phyloP scores from a whole-genome alignment of 2,329 filamentous ascomycete species.

The Huntiella bhutanensis region DNA sequence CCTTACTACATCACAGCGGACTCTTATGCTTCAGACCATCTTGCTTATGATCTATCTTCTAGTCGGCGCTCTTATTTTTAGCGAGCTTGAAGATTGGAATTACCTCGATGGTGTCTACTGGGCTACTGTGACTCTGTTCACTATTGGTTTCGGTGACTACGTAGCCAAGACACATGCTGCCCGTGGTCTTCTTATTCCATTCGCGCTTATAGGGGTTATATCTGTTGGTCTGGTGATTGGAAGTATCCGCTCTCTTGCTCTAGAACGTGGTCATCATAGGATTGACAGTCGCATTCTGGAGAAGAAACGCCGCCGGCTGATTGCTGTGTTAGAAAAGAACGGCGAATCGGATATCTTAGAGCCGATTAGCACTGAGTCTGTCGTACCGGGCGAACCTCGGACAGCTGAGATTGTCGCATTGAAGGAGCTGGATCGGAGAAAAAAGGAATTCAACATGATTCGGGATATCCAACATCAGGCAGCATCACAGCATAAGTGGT shows the following conservation, averaged over 20 bases:
- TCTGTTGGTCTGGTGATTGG: slow-evolving; percentile 69
- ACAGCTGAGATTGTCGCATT: not conserved
- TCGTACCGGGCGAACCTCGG: no score
- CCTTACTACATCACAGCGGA: slow-evolving; percentile 64
- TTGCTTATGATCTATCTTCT: slow-evolving; percentile 66
- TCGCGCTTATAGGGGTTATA: slow-evolving; percentile 64
- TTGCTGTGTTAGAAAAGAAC: slow-evolving; percentile 26
- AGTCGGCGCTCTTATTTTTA: slow-evolving; percentile 58
- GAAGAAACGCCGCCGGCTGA: slow-evolving; percentile 31
- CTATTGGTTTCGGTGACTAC: slow-evolving; percentile 43
- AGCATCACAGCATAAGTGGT: slow-evolving; percentile 50
- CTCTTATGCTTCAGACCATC: slow-evolving; percentile 79
- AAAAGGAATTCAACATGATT: slow-evolving; percentile 62
- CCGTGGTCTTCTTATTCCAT: slow-evolving; percentile 61
- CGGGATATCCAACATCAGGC: slow-evolving; percentile 54
- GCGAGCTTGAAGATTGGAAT: slow-evolving; percentile 50
- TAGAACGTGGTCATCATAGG: slow-evolving; percentile 36
- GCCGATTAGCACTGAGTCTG: slow-evolving; percentile 22
- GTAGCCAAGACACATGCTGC: slow-evolving; percentile 32
- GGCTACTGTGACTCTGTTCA: slow-evolving; percentile 53
- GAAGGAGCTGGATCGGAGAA: slow-evolving; percentile 39
- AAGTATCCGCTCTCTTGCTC: slow-evolving; percentile 49
- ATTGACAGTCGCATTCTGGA: slow-evolving; percentile 40
- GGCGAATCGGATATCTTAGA: slow-evolving; percentile 29
- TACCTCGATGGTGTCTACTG: slow-evolving; percentile 68